Evolutionary conservation across 139 green algal species (phyloP).

Genomic region (Nannochloris sp.): DNA sequence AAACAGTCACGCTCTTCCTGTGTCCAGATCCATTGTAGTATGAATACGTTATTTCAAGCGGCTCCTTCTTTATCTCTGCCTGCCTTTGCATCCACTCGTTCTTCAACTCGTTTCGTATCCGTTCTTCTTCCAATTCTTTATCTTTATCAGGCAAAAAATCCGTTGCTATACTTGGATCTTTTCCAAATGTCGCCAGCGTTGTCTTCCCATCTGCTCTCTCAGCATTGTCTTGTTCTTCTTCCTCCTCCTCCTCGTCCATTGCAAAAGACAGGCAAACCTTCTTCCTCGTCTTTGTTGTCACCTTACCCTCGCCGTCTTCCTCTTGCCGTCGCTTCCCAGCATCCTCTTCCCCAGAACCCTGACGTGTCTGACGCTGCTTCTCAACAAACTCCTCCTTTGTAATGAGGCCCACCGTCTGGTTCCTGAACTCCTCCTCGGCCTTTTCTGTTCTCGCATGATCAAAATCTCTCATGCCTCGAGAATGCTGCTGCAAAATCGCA

Average conservation of each 20-base stretch:
- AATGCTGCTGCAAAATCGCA: slow-evolving; percentile 29
- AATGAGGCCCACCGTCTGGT: slow-evolving; percentile 89
- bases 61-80: slow-evolving; percentile 70
- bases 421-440: slow-evolving; percentile 86
- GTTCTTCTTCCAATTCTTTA: slow-evolving; percentile 60
- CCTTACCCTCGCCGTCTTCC: slow-evolving; percentile 30
- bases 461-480: slow-evolving; percentile 60
- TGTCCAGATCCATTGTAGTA: slow-evolving; percentile 95
- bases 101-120: slow-evolving; percentile 65
- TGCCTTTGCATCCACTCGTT: slow-evolving; percentile 33
- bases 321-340: slow-evolving; percentile 35
- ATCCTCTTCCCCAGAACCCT: slow-evolving; percentile 50
- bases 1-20: slow-evolving; percentile 36
- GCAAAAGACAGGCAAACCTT: slow-evolving; percentile 64
- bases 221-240: slow-evolving; percentile 4
- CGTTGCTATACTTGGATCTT: slow-evolving; percentile 61
- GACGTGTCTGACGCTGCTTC: slow-evolving; percentile 45
- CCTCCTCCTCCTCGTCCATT: slow-evolving; percentile 26
- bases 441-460: slow-evolving; percentile 56
- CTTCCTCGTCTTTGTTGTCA: slow-evolving; percentile 41
- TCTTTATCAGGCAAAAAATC: slow-evolving; percentile 86
- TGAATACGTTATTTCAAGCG: slow-evolving; percentile 84
- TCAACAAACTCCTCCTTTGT: slow-evolving; percentile 86
- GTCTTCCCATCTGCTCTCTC: neutral
- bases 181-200: slow-evolving; percentile 57